A percentile compares a stretch with the other conserved stretches of the same genome.
These are phyloP conservation scores for Odontarrhena argentea DNA, from an alignment of 345 rosid genomes.

Conservation along the genomic window DNA sequence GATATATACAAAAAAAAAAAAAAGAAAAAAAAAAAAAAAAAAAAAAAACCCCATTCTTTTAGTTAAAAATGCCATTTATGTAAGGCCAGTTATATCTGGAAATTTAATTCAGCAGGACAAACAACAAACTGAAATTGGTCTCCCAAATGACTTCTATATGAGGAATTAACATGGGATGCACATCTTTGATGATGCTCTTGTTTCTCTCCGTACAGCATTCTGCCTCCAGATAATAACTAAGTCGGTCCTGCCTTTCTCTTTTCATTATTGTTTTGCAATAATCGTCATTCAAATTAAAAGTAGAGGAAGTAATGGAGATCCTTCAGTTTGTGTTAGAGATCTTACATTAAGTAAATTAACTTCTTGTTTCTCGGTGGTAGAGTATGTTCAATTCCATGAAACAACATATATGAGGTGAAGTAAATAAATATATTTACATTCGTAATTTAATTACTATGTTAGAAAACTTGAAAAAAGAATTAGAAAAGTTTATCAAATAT, in stretches of 20 bases:
- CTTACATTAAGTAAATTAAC: too few species aligned
- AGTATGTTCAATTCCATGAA: not conserved
- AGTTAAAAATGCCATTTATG: not conserved
- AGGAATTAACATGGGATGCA: conserved; percentile 10
- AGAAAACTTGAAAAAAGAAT: not conserved
- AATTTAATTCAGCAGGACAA: conserved; percentile 1
- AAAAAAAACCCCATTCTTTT: not conserved
- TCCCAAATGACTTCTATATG: not conserved
- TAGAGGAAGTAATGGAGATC: not conserved
- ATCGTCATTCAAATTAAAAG: not conserved
- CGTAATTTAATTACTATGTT: not conserved
- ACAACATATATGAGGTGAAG: not conserved
- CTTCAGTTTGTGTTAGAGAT: not conserved
- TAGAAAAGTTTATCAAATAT: not conserved
- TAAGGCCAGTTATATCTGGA: not conserved
- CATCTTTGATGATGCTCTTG: not conserved
- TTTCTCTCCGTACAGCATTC: conserved; percentile 3
- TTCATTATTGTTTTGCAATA: not conserved
- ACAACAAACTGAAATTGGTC: conserved; percentile 6
- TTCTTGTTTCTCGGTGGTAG: not conserved
- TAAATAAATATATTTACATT: not conserved
- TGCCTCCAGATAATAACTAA: conserved; percentile 22
- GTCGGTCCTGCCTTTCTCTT: not conserved
- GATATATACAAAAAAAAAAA: not conserved
- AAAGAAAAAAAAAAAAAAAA: not conserved